These are phyloP conservation scores for Xylariaceae sp. DNA, from an alignment of 2,329 filamentous ascomycete genomes.

Conservation along the genomic window DNA sequence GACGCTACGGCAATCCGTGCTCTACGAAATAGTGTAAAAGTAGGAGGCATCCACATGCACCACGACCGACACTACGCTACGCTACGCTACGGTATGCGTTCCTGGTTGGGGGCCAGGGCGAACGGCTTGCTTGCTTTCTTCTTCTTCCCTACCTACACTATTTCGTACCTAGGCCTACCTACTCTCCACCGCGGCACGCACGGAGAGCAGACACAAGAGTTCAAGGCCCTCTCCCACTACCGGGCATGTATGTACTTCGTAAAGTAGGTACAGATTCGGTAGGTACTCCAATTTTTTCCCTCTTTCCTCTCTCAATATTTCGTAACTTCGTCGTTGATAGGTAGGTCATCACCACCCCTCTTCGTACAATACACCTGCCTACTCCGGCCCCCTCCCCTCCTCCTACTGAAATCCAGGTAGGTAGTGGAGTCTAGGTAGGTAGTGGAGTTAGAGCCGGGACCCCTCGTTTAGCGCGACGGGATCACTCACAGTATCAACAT, in stretches of 20 bases:
- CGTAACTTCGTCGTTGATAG: conserved; percentile 21
- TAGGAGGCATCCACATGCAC: background rate
- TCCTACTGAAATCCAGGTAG: background rate
- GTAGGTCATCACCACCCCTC: background rate
- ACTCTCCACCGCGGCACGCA: background rate
- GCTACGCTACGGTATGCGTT: conserved; percentile 10
- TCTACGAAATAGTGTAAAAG: too few species aligned
- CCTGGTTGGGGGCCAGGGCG: conserved; percentile 36
- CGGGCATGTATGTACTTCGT: conserved; percentile 4
- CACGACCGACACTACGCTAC: background rate
- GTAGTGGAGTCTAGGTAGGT: too few species aligned
- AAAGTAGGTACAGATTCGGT: conserved; percentile 20
- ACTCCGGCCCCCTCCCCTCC: conserved; percentile 30
- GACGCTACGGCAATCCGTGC: too few species aligned
- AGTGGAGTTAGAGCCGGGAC: too few species aligned
- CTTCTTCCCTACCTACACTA: too few species aligned
- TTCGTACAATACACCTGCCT: conserved; percentile 32
- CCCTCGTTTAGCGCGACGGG: too few species aligned
- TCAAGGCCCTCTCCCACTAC: too few species aligned
- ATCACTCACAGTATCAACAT: too few species aligned
- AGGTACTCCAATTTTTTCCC: conserved; percentile 23
- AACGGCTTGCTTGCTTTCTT: background rate
- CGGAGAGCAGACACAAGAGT: background rate
- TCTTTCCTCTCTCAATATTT: conserved; percentile 8
- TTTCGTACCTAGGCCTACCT: too few species aligned